phyloP scores from a whole-genome alignment of 352 stramenopile genomes.

The Hyaloperonospora brassicae region DNA sequence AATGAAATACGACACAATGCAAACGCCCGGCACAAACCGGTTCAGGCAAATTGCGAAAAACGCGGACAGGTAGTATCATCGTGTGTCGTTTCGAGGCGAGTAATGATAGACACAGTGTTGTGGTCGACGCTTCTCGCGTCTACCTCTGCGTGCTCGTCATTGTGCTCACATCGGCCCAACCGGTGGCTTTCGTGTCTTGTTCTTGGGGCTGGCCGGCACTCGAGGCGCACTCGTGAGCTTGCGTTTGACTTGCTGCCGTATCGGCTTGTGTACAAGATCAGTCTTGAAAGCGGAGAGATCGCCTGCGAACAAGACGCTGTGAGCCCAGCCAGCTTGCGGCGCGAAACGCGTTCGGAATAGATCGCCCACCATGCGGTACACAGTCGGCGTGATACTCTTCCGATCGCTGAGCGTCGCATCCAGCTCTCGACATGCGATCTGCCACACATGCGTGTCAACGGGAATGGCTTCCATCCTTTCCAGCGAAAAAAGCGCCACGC shows the following conservation, averaged over 20 bases:
- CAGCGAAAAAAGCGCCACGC: slow-evolving; percentile 94
- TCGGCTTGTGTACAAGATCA: slow-evolving; percentile 13
- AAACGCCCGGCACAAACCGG: too few species aligned
- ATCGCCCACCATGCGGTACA: slow-evolving; percentile 87
- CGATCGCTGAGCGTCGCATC: slow-evolving; percentile 33
- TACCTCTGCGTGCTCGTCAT: too few species aligned
- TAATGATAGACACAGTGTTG: too few species aligned
- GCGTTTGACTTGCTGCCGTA: slow-evolving; percentile 19
- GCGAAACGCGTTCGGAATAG: slow-evolving; percentile 90
- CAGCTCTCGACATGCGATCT: slow-evolving; percentile 88
- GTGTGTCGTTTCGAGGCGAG: too few species aligned
- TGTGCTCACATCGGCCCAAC: too few species aligned
- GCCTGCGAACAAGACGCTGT: slow-evolving; percentile 52
- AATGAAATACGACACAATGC: too few species aligned
- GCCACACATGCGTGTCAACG: slow-evolving; percentile 95
- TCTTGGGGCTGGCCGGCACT: slow-evolving; percentile 7
- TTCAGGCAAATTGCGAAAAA: too few species aligned
- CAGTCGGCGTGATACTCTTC: slow-evolving; percentile 76
- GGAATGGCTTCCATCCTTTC: slow-evolving; percentile 90
- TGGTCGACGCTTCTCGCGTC: too few species aligned
- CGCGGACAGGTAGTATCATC: too few species aligned
- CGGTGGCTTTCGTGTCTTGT: background rate
- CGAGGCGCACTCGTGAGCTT: slow-evolving; percentile 16
- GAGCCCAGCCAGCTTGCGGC: slow-evolving; percentile 89
- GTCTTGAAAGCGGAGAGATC: slow-evolving; percentile 39